Conservation (phyloP, 2,329 filamentous ascomycete genomes). For the Trichophyton mentagrophytes region DNA sequence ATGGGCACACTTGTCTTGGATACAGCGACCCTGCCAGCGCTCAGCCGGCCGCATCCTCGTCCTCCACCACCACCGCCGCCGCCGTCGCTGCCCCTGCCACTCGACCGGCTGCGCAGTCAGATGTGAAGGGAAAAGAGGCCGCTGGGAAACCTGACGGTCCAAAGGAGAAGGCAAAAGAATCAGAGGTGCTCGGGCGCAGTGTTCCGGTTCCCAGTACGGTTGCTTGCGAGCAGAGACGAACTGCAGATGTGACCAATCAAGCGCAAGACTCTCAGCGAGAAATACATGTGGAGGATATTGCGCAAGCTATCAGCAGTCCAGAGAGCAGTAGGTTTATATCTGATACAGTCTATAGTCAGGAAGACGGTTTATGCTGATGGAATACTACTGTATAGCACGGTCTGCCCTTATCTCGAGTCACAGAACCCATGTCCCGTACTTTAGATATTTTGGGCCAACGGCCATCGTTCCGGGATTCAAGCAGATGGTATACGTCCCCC, state of each 20-base stretch:
- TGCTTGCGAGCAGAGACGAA: background rate
- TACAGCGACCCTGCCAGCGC: conserved; percentile 42
- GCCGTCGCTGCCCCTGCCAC: conserved; percentile 10
- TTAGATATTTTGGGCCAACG: conserved; percentile 80
- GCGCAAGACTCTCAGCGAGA: background rate
- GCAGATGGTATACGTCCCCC: conserved; percentile 54
- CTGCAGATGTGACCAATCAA: background rate
- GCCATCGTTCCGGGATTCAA: conserved; percentile 87
- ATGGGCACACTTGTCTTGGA: conserved; percentile 56
- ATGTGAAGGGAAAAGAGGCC: conserved; percentile 5
- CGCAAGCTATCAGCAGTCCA: conserved; percentile 19
- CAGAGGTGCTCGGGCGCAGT: background rate
- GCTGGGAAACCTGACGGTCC: background rate
- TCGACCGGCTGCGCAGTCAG: conserved; percentile 11
- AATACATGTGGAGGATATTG: conserved; percentile 1
- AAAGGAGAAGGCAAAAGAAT: background rate
- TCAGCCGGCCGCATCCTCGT: conserved; percentile 14
- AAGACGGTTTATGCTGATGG: background rate
- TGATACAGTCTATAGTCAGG: background rate
- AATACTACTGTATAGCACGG: conserved; percentile 17
- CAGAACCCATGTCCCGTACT: conserved; percentile 58
- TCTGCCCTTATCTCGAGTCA: conserved; percentile 26
- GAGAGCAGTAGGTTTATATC: conserved; percentile 24
- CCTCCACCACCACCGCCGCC: conserved; percentile 2
- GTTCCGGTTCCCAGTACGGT: background rate